These are phyloP conservation scores for Smallanthus sonchifolius DNA, from an alignment of 129 eudicot genomes.

Conservation along the genomic window DNA sequence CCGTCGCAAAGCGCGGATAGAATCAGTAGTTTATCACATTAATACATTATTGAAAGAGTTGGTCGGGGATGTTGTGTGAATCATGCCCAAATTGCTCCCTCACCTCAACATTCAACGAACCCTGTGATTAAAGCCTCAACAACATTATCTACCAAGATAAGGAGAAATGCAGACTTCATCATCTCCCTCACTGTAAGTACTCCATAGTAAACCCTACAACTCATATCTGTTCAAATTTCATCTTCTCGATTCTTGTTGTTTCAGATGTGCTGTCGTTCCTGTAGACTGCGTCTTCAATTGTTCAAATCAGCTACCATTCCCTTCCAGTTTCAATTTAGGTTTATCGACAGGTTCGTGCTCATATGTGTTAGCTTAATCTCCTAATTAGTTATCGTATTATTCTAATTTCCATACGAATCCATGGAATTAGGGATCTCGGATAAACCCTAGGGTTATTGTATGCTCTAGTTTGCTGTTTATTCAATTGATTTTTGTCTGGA, in stretches of 20 bases:
- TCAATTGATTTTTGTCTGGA: neutral
- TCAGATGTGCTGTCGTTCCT: constrained; percentile 34
- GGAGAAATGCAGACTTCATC: constrained; percentile 29
- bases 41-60: too few relatives aligned
- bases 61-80: too few relatives aligned
- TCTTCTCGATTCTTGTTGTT: constrained; percentile 11
- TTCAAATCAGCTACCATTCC: constrained; percentile 26
- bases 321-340: constrained; percentile 24
- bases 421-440: neutral
- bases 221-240: neutral
- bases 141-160: constrained; percentile 10
- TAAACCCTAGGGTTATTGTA: neutral
- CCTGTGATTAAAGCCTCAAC: constrained; percentile 9
- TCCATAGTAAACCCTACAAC: neutral
- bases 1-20: too few relatives aligned
- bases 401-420: neutral
- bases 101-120: neutral
- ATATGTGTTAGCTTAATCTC: neutral
- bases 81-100: too few relatives aligned
- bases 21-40: too few relatives aligned
- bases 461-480: neutral
- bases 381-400: neutral
- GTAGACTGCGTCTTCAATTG: constrained; percentile 26
- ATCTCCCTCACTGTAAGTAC: constrained; percentile 22
- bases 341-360: constrained; percentile 31